Evolutionary conservation across 257 asterid species (phyloP).

Genomic region (Solanum boliviense): DNA sequence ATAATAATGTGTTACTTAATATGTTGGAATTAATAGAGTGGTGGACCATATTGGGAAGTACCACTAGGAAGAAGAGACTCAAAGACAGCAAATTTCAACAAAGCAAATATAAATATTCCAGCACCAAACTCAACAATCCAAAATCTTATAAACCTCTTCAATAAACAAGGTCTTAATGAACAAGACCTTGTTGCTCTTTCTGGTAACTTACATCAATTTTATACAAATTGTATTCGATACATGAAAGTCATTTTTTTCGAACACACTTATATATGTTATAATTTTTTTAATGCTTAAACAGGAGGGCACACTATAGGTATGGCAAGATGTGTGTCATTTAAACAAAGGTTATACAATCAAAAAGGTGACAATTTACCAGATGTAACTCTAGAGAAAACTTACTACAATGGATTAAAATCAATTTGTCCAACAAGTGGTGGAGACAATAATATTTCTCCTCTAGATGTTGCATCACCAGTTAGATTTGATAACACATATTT

Average conservation of each 20-base stretch:
- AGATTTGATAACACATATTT: constrained; percentile 69
- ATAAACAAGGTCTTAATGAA: constrained; percentile 45
- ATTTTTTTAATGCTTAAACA: neutral
- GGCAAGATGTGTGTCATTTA: constrained; percentile 68
- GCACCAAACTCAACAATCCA: constrained; percentile 75
- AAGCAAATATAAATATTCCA: constrained; percentile 45
- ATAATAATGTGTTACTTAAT: neutral
- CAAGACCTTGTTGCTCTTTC: constrained; percentile 77
- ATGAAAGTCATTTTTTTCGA: neutral
- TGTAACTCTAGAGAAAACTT: constrained; percentile 37
- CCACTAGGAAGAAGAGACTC: constrained; percentile 76
- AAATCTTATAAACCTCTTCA: constrained; percentile 35
- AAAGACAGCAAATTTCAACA: constrained; percentile 38
- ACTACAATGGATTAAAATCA: constrained; percentile 36
- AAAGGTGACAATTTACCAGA: constrained; percentile 59
- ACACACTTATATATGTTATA: neutral
- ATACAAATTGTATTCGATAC: neutral
- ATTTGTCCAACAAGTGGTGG: constrained; percentile 62
- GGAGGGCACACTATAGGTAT: constrained; percentile 75
- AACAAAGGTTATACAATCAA: constrained; percentile 62
- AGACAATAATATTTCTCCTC: constrained; percentile 53
- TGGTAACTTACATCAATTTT: constrained; percentile 20
- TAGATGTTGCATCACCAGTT: constrained; percentile 55
- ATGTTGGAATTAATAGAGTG: constrained; percentile 35
- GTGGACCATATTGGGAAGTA: constrained; percentile 88